Evolutionary conservation across 495 filamentous ascomycete species (phyloP), one percentile per base, ranked within the genome.

Genomic region (Lichenothelia convexa): DNA sequence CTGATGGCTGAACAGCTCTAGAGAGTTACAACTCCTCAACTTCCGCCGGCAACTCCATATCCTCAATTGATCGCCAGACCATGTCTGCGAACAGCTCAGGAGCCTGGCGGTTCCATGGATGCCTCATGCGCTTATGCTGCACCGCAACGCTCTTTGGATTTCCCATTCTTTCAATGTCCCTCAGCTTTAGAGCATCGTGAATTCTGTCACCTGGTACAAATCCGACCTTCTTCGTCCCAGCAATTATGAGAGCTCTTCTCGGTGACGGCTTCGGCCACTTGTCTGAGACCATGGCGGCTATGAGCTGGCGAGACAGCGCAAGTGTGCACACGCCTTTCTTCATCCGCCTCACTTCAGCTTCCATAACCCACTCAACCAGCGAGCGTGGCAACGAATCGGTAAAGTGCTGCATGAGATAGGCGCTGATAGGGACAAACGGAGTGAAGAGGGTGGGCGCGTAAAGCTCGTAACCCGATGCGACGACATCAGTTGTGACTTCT

Each of bases 91-190:
- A 48, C 23, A 48, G 26, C 15, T 36, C 12, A 31, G 45, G 38
- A n/a, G 30, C 42, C 29, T 48, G 45, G 12, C 21, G 12, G 22
- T 35, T 41, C 45, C 45, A 48, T 7, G 42, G 38, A 36, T 48
- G 45, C 22, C 42, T 29, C 45, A 48, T 44, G 8, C 30, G 20
- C 4, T 19, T 18, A 32, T 45, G 42, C 18, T 35, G 38, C 20
- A 22, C 35, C 18, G 39, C 38, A 5, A 41, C 29, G 8, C 17
- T 39, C 18, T 34, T 30, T 7, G 24, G 22, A 21, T 39, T 39
- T 13, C 5, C 4, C 21, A 39, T 32, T 27, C 22, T 24, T n/a
- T 23, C 42, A 17, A 42, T 35, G 6, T 39, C 35, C 20, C 38
- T 19, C 17, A 45, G 23, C 18, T 22, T 27, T 13, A 29, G 29